These are phyloP conservation scores for Trametes versicolor DNA, from an alignment of 1,284 basidiomycete species.

Conservation along the genomic window DNA sequence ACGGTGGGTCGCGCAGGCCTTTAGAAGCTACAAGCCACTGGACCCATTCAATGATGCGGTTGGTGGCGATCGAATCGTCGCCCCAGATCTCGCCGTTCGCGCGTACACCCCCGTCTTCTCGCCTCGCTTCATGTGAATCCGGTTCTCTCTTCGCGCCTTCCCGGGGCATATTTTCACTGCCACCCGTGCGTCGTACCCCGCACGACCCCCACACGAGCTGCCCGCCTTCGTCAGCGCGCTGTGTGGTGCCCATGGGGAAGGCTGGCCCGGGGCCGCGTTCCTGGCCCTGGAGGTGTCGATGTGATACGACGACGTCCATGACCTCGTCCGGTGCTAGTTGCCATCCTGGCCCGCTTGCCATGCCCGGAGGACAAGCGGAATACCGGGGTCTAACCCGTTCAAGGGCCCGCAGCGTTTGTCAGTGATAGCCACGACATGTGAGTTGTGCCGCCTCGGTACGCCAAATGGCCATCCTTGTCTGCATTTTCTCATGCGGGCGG, in stretches of 20 bases:
- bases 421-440: constrained; percentile 22
- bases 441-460: constrained; percentile 9
- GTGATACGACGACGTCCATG: neutral
- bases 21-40: neutral
- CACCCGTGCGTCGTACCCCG: neutral
- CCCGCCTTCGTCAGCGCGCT: neutral
- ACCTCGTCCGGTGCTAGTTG: neutral
- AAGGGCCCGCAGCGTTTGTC: constrained; percentile 30
- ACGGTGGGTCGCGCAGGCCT: neutral
- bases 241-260: neutral
- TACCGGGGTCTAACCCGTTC: constrained; percentile 20
- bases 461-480: constrained; percentile 14
- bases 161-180: constrained; percentile 8
- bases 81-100: constrained; percentile 26
- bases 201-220: constrained; percentile 4
- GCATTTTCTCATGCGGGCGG: constrained; percentile 20
- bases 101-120: constrained; percentile 13
- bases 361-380: neutral
- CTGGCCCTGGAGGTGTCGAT: neutral
- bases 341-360: neutral
- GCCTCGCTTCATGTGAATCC: constrained; percentile 3
- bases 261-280: neutral
- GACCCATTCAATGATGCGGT: neutral
- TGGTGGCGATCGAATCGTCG: constrained; percentile 20
- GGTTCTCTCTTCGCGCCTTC: constrained; percentile 14